phyloP scores from a whole-genome alignment of 2,329 filamentous ascomycete genomes.

The Penicillium frequentans region DNA sequence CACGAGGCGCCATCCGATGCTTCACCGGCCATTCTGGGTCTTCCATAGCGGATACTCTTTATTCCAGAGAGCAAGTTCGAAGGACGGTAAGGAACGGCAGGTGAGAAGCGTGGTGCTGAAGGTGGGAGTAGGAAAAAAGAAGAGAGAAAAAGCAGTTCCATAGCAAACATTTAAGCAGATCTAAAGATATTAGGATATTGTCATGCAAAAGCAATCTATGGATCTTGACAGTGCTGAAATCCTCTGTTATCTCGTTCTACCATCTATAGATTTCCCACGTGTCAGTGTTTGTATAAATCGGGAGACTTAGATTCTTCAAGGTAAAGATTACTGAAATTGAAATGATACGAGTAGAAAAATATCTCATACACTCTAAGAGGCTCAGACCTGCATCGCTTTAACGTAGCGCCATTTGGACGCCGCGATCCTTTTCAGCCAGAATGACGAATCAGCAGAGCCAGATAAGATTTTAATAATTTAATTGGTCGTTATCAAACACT shows the following conservation, averaged over 20 bases:
- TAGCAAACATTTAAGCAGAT: neutral
- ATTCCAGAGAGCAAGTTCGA: neutral
- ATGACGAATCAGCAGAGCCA: neutral
- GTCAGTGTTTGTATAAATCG: neutral
- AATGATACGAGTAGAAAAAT: neutral
- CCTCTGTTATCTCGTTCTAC: neutral
- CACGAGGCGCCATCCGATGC: neutral
- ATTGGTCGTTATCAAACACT: neutral
- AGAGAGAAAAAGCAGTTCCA: neutral
- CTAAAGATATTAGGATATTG: neutral
- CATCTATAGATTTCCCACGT: neutral
- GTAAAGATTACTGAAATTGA: neutral
- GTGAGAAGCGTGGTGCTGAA: neutral
- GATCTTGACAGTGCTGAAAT: neutral
- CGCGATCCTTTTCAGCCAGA: neutral
- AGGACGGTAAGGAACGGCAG: neutral
- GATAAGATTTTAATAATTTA: neutral
- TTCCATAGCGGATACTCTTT: neutral
- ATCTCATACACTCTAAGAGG: neutral
- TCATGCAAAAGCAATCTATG: too few relatives aligned
- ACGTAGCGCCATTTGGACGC: neutral
- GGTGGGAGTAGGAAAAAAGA: neutral
- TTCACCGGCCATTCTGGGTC: neutral
- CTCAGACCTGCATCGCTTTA: neutral
- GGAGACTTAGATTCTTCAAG: neutral